Percentiles rank a stretch among this genome's conserved stretches.
Evolutionary conservation across 1,139 yeast species (phyloP).

Genomic region (Pichia sp.): DNA sequence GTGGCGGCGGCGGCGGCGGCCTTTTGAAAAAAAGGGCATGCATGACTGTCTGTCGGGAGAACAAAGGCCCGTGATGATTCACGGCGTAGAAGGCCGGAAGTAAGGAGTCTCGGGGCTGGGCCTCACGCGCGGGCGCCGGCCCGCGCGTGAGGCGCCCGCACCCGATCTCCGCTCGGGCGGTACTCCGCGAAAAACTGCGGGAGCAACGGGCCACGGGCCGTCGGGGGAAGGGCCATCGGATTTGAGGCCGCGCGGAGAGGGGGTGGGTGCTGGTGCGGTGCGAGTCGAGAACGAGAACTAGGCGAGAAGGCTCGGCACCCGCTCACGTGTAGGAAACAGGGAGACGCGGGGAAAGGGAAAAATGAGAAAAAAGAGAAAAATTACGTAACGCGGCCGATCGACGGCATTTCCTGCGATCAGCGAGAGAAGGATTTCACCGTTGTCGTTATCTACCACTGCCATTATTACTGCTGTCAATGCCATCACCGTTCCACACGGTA

Average conservation of each 20-base stretch:
- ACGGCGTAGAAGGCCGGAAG: not conserved
- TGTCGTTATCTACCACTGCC: too few relatives aligned
- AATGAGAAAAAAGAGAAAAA: not conserved
- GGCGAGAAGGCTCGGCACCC: not conserved
- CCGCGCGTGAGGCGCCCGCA: not conserved
- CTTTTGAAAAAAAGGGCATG: not conserved
- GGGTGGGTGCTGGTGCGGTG: too few relatives aligned
- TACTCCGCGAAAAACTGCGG: not conserved
- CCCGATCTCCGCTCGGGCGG: not conserved
- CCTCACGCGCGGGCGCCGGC: not conserved
- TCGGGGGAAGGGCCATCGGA: not conserved
- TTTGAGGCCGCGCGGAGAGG: not conserved
- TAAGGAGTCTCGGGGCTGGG: not conserved
- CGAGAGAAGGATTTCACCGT: too few relatives aligned
- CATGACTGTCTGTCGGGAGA: not conserved
- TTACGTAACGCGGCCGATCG: not conserved
- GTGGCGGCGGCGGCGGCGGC: not conserved
- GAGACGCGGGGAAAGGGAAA: not conserved
- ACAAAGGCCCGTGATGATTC: not conserved
- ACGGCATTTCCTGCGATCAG: not conserved
- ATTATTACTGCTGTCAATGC: too few relatives aligned
- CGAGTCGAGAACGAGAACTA: not conserved
- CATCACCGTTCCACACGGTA: too few relatives aligned
- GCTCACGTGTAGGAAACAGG: too few relatives aligned
- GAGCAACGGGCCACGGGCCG: too few relatives aligned